A percentile compares a stretch with the other conserved stretches of the same genome.
These are phyloP conservation scores for Leishmania tarentolae DNA, from an alignment of 208 protist genomes.

Conservation along the genomic window DNA sequence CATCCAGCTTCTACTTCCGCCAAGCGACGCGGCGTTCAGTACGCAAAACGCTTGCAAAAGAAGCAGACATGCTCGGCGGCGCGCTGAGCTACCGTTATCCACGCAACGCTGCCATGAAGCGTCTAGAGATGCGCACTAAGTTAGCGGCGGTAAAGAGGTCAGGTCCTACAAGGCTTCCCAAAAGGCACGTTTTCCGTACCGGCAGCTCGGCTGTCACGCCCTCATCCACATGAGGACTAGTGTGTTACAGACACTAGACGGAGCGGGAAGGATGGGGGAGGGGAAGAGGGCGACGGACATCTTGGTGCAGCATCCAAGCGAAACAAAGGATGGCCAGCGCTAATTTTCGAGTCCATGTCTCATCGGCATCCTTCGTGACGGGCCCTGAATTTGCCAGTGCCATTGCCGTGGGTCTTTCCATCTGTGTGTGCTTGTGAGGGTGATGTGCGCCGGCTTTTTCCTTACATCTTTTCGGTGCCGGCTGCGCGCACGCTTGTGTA, in stretches of 20 bases:
- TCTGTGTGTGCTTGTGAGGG: not conserved
- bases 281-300: not conserved
- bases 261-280: not conserved
- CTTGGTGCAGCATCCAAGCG: not conserved
- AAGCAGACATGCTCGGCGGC: conserved; percentile 20
- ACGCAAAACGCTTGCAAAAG: conserved; percentile 18
- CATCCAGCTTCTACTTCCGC: conserved; percentile 30
- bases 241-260: not conserved
- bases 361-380: not conserved
- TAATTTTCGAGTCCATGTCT: not conserved
- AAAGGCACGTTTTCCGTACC: not conserved
- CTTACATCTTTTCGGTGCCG: not conserved
- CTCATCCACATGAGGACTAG: not conserved
- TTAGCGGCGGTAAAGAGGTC: not conserved
- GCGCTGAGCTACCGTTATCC: conserved; percentile 25
- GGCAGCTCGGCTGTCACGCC: conserved; percentile 3
- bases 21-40: conserved; percentile 16
- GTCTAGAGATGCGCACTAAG: not conserved
- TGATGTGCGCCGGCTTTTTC: not conserved
- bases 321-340: not conserved
- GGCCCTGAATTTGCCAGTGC: not conserved
- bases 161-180: not conserved
- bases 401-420: not conserved
- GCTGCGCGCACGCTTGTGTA: not conserved
- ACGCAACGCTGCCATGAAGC: conserved; percentile 3